phyloP scores from a whole-genome alignment of 169 alveolate species.

The Cryptosporidium sp. region DNA sequence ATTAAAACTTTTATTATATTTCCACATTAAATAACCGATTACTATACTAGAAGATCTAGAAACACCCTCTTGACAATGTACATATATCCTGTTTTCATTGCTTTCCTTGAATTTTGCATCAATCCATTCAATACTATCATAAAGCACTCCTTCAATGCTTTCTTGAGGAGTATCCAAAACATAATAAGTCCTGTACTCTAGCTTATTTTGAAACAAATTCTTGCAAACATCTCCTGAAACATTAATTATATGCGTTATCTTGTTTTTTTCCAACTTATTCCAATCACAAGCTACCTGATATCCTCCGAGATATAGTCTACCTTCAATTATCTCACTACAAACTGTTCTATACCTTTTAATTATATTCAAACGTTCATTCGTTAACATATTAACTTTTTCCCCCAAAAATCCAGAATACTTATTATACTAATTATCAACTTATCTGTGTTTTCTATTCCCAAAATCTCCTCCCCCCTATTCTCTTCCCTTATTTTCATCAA shows the following conservation, averaged over 20 bases:
- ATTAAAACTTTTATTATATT: conserved; percentile 50
- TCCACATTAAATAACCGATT: conserved; percentile 81
- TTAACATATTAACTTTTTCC: conserved; percentile 19
- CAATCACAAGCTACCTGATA: conserved; percentile 63
- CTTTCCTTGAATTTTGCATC: conserved; percentile 43
- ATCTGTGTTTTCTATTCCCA: background rate
- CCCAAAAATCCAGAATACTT: background rate
- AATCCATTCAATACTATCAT: conserved; percentile 75
- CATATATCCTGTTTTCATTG: conserved; percentile 69
- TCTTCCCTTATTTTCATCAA: too few species aligned
- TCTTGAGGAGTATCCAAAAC: conserved; percentile 76
- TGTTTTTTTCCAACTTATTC: conserved; percentile 25
- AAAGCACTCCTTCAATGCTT: conserved; percentile 75
- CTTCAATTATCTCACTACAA: conserved; percentile 76
- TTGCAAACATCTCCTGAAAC: conserved; percentile 77
- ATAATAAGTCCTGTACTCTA: conserved; percentile 75
- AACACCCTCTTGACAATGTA: conserved; percentile 81
- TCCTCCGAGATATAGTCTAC: conserved; percentile 75
- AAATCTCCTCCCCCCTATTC: background rate
- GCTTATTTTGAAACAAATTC: conserved; percentile 33
- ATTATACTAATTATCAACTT: background rate
- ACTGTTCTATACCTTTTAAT: conserved; percentile 32
- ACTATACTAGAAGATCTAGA: conserved; percentile 80
- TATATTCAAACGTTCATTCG: conserved; percentile 58
- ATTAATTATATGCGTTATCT: conserved; percentile 77